Base-by-base conservation (phyloP, 1,284 basidiomycete species). In the Omphalotus olearius region DNA sequence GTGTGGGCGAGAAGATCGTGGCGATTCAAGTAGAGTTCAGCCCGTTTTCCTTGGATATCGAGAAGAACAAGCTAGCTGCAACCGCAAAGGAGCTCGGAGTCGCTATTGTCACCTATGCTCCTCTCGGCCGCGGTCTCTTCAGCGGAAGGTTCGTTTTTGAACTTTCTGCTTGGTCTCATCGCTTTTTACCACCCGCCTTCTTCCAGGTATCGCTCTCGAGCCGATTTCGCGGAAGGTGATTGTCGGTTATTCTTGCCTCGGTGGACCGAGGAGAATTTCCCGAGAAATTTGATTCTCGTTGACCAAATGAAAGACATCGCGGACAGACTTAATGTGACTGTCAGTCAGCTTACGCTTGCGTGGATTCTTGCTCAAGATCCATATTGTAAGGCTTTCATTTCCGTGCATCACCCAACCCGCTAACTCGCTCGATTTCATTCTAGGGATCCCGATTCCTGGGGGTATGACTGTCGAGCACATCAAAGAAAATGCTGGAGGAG, bases 1-100 rank as follows among this genome's bases (percentile, higher is more conserved):
- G 79, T 0, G 79, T 88, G 55, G 64, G 79, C 1, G 20, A 14
- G 20, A 42, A 23, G 18, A 23, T 23, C 1, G 6, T 14, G 6
- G 82, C 80, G 3, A 66, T 86, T 20, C 82, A 88, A 64, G 67
- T 84, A 25, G 85, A 87, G 63, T 80, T 78, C 57, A 82, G 78
- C 3, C 81, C 84, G 0, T 85, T 83, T 68, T 72, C 72, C 11
- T 69, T 75, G 25, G 71, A 80, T 54, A 77, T 80, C 55, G 78
- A 80, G 59, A 67, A 74, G 46, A 66, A 68, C 33, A 70, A 77
- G 57, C 57, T 83, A 0, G 62, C 82, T 11, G 69, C 75, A 39
- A 69, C 76, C 0, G 76, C 75, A 0, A 64, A 75, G 10, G 79
- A 82, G 59, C 71, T 82, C 2, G 79, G 80, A 0, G 66, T 81